Percentiles rank a stretch among this genome's conserved stretches.
These are phyloP conservation scores for Metschnikowia continentalis DNA, from an alignment of 805 yeast species.

Conservation along the genomic window DNA sequence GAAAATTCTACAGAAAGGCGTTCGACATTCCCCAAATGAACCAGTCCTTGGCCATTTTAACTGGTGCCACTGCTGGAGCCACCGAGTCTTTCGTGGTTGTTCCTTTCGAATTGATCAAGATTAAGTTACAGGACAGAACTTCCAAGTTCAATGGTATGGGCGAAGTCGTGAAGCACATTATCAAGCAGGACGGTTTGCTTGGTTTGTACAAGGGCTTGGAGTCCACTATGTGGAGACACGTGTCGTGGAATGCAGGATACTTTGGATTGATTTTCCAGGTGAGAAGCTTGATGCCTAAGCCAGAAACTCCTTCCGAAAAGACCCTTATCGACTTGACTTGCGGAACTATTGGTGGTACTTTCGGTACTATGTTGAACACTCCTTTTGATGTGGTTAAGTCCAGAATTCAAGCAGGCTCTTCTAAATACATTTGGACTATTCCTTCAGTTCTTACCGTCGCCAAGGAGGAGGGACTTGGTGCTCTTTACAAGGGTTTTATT, in stretches of 20 bases:
- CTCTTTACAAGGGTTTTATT: constrained; percentile 91
- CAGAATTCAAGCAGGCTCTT: constrained; percentile 86
- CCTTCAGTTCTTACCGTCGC: constrained; percentile 73
- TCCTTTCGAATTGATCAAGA: constrained; percentile 94
- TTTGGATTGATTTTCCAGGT: constrained; percentile 93
- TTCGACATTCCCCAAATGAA: constrained; percentile 69
- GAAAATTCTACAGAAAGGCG: constrained; percentile 66
- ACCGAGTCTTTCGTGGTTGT: constrained; percentile 95
- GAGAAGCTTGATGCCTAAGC: constrained; percentile 71
- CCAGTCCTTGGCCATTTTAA: constrained; percentile 80
- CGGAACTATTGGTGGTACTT: constrained; percentile 95
- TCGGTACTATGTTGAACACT: constrained; percentile 92
- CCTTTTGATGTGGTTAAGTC: constrained; percentile 98
- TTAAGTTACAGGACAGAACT: constrained; percentile 85
- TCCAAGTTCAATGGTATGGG: constrained; percentile 80
- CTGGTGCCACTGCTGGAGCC: constrained; percentile 99
- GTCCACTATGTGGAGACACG: constrained; percentile 96
- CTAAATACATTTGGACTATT: constrained; percentile 89
- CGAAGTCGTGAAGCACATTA: constrained; percentile 72
- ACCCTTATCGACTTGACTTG: constrained; percentile 84
- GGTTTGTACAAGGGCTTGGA: constrained; percentile 93
- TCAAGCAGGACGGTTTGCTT: constrained; percentile 70
- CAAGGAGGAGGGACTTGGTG: constrained; percentile 87
- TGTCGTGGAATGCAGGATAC: constrained; percentile 96
- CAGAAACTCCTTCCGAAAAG: constrained; percentile 65